phyloP scores from a whole-genome alignment of 139 green algal species.

The Chlamydomonas sp. region DNA sequence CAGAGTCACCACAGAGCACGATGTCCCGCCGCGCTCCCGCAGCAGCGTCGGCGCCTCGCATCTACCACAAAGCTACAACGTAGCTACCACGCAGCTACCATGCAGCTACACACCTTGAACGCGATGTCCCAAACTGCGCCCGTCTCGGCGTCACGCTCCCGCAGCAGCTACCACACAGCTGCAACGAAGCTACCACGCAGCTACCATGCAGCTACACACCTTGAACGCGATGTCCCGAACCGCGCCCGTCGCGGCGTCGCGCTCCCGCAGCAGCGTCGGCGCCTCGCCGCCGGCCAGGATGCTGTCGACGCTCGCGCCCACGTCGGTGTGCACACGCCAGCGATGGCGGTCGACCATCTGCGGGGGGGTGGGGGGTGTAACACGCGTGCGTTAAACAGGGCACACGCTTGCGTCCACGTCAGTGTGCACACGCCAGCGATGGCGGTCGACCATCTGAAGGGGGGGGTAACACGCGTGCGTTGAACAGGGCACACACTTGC shows the following conservation, averaged over 20 bases:
- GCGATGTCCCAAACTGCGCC: neutral
- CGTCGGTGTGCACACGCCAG: constrained; percentile 37
- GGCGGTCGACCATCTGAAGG: constrained; percentile 83
- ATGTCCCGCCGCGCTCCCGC: neutral
- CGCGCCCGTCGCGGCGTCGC: neutral
- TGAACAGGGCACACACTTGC: too few species aligned
- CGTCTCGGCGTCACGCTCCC: neutral
- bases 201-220: constrained; percentile 3
- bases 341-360: constrained; percentile 78
- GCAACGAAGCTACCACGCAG: too few species aligned
- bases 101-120: neutral
- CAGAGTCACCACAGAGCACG: too few species aligned
- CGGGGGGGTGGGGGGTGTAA: too few species aligned
- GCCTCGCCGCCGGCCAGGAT: constrained; percentile 30
- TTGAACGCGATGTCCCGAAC: constrained; percentile 10
- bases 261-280: neutral
- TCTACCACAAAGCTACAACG: neutral
- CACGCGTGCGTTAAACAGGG: too few species aligned
- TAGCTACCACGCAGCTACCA: too few species aligned
- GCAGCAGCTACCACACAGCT: neutral
- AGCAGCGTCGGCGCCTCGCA: neutral
- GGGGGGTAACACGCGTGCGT: too few species aligned
- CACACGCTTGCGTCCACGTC: constrained; percentile 28
- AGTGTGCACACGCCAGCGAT: constrained; percentile 32
- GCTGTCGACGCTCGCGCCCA: constrained; percentile 28